phyloP scores from a whole-genome alignment of 345 rosid genomes.

The Draba incana region DNA sequence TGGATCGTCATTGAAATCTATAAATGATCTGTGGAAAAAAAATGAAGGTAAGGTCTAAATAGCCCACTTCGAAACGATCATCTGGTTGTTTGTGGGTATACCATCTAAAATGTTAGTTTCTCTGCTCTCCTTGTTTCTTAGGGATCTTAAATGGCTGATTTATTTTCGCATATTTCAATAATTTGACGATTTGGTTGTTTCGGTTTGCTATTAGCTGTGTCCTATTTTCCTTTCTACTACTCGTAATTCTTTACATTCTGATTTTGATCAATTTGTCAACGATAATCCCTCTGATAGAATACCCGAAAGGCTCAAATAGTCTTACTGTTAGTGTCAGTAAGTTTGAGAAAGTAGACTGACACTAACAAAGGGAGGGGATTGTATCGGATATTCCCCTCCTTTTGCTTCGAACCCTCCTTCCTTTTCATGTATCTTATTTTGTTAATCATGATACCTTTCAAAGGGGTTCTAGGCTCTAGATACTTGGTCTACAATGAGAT shows the following conservation, averaged over 20 bases:
- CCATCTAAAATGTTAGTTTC: slow-evolving; percentile 19
- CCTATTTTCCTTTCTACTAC: slow-evolving; percentile 25
- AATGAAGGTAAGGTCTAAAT: slow-evolving; percentile 35
- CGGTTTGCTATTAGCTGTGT: slow-evolving; percentile 15
- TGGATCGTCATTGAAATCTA: slow-evolving; percentile 60
- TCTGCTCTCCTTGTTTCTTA: slow-evolving; percentile 14
- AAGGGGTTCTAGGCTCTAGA: slow-evolving; percentile 32
- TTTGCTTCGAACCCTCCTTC: slow-evolving; percentile 19
- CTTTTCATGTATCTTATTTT: slow-evolving; percentile 15
- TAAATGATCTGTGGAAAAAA: slow-evolving; percentile 34
- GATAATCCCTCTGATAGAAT: slow-evolving; percentile 23
- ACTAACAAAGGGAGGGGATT: slow-evolving; percentile 10
- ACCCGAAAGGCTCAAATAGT: slow-evolving; percentile 13
- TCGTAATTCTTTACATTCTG: slow-evolving; percentile 9
- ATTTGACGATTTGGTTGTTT: slow-evolving; percentile 27
- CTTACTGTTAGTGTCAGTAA: slow-evolving; percentile 15
- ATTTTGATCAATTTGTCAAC: slow-evolving; percentile 21
- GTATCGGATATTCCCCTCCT: slow-evolving; percentile 21
- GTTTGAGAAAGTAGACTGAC: slow-evolving; percentile 28
- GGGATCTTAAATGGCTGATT: slow-evolving; percentile 23
- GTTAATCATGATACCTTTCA: slow-evolving; percentile 15
- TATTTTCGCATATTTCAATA: slow-evolving; percentile 15
- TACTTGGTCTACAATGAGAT: slow-evolving; percentile 19
- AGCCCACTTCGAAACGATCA: slow-evolving; percentile 19
- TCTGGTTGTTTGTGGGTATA: slow-evolving; percentile 34